Conservation (phyloP, 139 green algal genomes). For the Zygnema cylindricum region DNA sequence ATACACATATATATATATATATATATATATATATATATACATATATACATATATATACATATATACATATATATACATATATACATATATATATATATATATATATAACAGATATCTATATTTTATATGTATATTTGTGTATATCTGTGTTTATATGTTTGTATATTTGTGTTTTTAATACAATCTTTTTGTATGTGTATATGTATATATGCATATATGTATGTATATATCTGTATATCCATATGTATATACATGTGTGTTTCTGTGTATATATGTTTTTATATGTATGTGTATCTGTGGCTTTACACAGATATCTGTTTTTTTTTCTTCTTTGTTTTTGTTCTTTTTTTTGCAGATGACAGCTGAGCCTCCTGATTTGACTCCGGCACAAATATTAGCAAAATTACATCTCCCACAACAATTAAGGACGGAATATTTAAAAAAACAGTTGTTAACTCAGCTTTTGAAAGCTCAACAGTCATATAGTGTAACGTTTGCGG, state of each 20-base stretch:
- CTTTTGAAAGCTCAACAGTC: not conserved
- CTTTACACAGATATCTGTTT: too few species aligned
- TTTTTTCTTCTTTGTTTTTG: too few species aligned
- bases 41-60: too few species aligned
- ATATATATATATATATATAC: too few species aligned
- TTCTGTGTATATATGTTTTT: not conserved
- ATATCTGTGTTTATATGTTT: too few species aligned
- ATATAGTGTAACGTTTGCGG: not conserved
- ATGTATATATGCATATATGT: constrained; percentile 26
- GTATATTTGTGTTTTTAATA: too few species aligned
- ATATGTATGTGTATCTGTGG: not conserved
- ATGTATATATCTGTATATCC: not conserved
- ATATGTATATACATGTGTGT: not conserved
- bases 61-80: too few species aligned
- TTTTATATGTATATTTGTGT: too few species aligned
- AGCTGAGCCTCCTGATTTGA: not conserved
- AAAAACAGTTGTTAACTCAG: not conserved
- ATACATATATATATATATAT: too few species aligned
- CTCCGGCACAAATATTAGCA: not conserved
- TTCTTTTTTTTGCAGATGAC: not conserved
- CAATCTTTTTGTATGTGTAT: too few species aligned
- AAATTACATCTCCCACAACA: not conserved
- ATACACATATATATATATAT: too few species aligned
- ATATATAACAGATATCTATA: too few species aligned
- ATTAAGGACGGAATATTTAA: not conserved